These are phyloP conservation scores for Candida nemodendra DNA, from an alignment of 805 yeast genomes.

Conservation along the genomic window DNA sequence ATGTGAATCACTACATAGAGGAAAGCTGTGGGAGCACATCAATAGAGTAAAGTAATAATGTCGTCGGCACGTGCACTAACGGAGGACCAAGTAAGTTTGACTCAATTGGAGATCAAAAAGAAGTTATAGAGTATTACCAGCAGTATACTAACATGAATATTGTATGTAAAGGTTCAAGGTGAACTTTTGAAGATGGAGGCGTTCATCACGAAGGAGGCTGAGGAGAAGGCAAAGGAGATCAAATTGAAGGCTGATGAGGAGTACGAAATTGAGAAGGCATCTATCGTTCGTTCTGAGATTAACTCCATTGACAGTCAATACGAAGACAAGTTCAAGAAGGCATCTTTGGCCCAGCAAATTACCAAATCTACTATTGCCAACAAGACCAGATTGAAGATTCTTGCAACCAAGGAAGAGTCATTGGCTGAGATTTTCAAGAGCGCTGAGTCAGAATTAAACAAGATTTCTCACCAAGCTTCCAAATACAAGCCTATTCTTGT, in stretches of 20 bases:
- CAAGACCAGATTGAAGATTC: conserved; percentile 88
- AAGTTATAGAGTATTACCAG: background rate
- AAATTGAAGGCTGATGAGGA: conserved; percentile 96
- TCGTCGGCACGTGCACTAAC: conserved; percentile 39
- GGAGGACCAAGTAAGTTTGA: conserved; percentile 46
- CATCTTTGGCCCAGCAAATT: conserved; percentile 90
- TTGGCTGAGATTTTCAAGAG: conserved; percentile 70
- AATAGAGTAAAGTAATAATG: conserved; percentile 18
- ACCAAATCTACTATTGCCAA: conserved; percentile 93
- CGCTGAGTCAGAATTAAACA: conserved; percentile 62
- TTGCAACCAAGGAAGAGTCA: conserved; percentile 81
- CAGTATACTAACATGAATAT: conserved; percentile 5
- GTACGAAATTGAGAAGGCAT: conserved; percentile 95
- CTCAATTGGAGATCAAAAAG: background rate
- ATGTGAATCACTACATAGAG: conserved; percentile 10
- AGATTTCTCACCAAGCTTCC: conserved; percentile 50
- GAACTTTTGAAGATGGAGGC: conserved; percentile 98
- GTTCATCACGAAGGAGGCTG: conserved; percentile 98
- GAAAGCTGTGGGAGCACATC: conserved; percentile 3
- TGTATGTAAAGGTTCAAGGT: conserved; percentile 87
- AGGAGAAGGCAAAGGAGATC: conserved; percentile 96
- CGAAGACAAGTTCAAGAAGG: conserved; percentile 84
- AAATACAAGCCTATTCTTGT: conserved; percentile 68
- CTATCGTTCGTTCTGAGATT: conserved; percentile 89
- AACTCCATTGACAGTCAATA: conserved; percentile 80